Evolutionary conservation across 208 protist genomes (phyloP).

Genomic region (Balamuthia mandrillaris): DNA sequence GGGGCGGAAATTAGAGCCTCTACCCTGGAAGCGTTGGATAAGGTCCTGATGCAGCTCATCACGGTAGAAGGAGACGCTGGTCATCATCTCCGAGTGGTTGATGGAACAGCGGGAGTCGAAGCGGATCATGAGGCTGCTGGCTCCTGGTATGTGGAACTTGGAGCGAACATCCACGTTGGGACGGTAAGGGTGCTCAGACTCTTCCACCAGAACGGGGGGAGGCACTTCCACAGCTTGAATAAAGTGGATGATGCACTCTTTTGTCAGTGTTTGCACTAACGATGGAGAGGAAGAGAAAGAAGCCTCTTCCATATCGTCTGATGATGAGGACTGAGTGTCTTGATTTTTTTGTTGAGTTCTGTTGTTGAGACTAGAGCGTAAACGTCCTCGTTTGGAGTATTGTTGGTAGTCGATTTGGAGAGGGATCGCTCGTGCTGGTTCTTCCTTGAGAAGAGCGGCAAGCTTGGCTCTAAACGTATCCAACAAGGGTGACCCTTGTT

Average conservation of each 20-base stretch:
- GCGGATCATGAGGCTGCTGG: not conserved
- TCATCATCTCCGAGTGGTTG: constrained; percentile 12
- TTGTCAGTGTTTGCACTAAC: not conserved
- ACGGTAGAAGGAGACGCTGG: constrained; percentile 33
- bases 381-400: too few relatives aligned
- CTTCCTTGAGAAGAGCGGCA: too few relatives aligned
- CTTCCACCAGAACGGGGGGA: not conserved
- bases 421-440: too few relatives aligned
- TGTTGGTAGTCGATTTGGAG: too few relatives aligned
- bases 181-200: not conserved
- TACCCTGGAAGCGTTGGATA: not conserved
- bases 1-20: constrained; percentile 5
- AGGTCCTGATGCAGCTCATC: constrained; percentile 35
- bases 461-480: too few relatives aligned
- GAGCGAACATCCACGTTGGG: not conserved
- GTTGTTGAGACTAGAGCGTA: too few relatives aligned
- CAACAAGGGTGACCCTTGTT: too few relatives aligned
- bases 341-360: too few relatives aligned
- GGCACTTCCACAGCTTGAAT: not conserved
- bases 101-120: constrained; percentile 27
- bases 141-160: not conserved
- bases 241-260: constrained; percentile 25
- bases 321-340: too few relatives aligned
- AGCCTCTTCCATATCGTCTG: too few relatives aligned
- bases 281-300: too few relatives aligned